Evolutionary conservation across 805 yeast genomes (phyloP).

Genomic region (Danielia reshetovae): DNA sequence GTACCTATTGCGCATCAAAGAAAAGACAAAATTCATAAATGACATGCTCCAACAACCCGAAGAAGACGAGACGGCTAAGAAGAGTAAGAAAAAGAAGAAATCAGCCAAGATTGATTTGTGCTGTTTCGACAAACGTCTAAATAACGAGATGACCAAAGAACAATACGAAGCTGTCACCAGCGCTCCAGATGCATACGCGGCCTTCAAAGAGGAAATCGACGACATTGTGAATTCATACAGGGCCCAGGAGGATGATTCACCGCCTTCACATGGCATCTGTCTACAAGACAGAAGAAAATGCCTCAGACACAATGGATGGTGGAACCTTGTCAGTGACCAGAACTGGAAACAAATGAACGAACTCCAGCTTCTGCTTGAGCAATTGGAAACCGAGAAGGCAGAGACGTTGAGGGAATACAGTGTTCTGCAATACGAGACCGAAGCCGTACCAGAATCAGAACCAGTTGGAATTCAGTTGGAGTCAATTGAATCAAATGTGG

Average conservation of each 20-base stretch:
- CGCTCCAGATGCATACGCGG: constrained; percentile 5
- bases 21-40: constrained; percentile 33
- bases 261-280: constrained; percentile 32
- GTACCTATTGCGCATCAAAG: constrained; percentile 30
- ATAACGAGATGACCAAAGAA: constrained; percentile 1
- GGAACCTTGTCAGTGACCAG: constrained; percentile 33
- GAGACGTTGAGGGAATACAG: constrained; percentile 34
- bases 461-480: too few species aligned
- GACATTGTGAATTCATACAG: constrained; percentile 11
- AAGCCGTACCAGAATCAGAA: background rate
- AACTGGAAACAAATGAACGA: constrained; percentile 26
- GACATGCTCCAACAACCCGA: constrained; percentile 22
- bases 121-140: constrained; percentile 41
- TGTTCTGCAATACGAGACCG: constrained; percentile 24
- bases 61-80: constrained; percentile 13
- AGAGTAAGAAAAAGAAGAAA: constrained; percentile 17
- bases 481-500: too few species aligned
- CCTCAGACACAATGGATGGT: constrained; percentile 51
- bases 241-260: constrained; percentile 11
- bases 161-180: background rate
- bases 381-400: constrained; percentile 23
- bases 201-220: constrained; percentile 14
- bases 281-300: constrained; percentile 55
- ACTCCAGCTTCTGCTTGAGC: constrained; percentile 30
- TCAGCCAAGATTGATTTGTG: constrained; percentile 47